Percentiles rank a stretch among this genome's conserved stretches.
Evolutionary conservation across 805 yeast genomes (phyloP).

Genomic region (Schwanniomyces polymorphus): DNA sequence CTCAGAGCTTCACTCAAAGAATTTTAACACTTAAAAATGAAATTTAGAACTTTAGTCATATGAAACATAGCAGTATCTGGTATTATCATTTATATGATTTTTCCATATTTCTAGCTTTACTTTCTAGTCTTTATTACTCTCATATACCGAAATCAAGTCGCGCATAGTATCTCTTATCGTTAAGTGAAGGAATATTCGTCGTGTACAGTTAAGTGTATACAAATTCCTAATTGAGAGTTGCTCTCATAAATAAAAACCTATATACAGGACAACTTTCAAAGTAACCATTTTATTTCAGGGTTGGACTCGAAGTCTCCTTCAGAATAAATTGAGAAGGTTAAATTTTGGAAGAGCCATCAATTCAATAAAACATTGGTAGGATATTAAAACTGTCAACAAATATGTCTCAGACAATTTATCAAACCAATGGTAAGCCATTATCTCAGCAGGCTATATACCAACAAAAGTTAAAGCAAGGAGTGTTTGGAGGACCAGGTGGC

Average conservation of each 20-base stretch:
- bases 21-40: neutral
- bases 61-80: too few relatives aligned
- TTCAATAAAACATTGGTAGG: neutral
- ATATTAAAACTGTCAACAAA: neutral
- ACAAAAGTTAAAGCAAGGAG: conserved; percentile 70
- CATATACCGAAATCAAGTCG: neutral
- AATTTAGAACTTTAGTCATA: neutral
- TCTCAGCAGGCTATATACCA: conserved; percentile 74
- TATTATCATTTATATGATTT: too few relatives aligned
- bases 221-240: neutral
- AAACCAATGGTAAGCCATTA: conserved; percentile 67
- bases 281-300: neutral
- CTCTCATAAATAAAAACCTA: neutral
- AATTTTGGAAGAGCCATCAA: neutral
- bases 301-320: neutral
- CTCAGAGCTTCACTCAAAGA: neutral
- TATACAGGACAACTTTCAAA: neutral
- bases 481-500: conserved; percentile 50
- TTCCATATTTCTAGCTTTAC: too few relatives aligned
- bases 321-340: neutral
- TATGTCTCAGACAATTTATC: conserved; percentile 54
- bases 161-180: neutral
- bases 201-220: neutral
- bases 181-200: neutral
- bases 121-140: neutral